These are phyloP conservation scores for Leucaena leucocephala DNA, from an alignment of 306 rosid genomes.

Conservation along the genomic window DNA sequence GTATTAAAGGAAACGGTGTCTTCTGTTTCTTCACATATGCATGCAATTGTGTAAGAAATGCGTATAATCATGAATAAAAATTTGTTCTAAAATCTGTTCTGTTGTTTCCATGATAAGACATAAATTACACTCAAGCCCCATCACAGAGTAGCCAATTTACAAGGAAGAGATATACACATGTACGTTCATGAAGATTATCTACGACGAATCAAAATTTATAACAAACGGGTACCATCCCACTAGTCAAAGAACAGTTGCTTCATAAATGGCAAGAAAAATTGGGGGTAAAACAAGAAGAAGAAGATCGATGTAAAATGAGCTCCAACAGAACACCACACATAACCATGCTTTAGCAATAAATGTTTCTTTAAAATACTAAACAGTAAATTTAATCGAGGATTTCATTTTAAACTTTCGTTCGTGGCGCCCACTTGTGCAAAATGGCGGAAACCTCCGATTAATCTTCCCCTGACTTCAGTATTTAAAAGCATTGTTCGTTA, in stretches of 20 bases:
- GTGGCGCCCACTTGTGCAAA: constrained; percentile 1
- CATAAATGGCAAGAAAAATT: not conserved
- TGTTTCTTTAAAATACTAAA: not conserved
- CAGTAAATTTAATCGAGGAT: not conserved
- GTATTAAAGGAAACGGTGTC: not conserved
- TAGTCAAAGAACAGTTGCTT: constrained; percentile 4
- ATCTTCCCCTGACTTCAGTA: not conserved
- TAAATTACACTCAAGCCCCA: not conserved
- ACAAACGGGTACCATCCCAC: not conserved
- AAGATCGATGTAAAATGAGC: not conserved
- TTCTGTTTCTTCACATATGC: not conserved
- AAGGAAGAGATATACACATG: too few species aligned
- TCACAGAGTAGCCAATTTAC: too few species aligned
- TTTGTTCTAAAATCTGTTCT: not conserved
- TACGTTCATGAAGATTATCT: not conserved
- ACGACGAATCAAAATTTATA: constrained; percentile 22
- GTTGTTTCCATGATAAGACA: not conserved
- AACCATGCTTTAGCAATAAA: not conserved
- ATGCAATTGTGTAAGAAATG: not conserved
- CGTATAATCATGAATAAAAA: not conserved
- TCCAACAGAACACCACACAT: not conserved
- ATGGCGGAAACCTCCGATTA: not conserved
- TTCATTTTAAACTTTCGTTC: not conserved
- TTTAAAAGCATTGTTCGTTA: not conserved
- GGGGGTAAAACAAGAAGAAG: not conserved